Percentiles rank a stretch among this genome's conserved stretches.
Evolutionary conservation across 768 basidiomycete species (phyloP).

Genomic region (Boletus huronensis): DNA sequence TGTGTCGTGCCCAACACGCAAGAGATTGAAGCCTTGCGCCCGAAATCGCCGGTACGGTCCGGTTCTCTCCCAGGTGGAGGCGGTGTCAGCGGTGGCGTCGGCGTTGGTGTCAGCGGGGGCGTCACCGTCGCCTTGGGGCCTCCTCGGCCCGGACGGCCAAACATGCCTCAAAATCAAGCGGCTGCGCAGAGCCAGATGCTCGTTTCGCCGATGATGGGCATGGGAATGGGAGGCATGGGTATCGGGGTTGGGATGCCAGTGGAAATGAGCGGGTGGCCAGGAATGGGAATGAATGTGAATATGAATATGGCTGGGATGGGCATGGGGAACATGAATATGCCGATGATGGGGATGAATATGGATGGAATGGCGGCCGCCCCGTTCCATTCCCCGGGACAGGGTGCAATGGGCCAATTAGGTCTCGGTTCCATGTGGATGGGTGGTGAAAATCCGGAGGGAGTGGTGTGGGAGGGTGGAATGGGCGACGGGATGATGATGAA

Average conservation of each 20-base stretch:
- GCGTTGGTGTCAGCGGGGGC: slow-evolving; percentile 23
- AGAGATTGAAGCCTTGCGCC: slow-evolving; percentile 82
- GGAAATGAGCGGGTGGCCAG: slow-evolving; percentile 33
- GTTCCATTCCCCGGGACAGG: slow-evolving; percentile 23
- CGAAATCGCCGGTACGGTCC: slow-evolving; percentile 73
- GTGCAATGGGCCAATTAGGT: slow-evolving; percentile 22
- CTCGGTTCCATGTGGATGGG: slow-evolving; percentile 36
- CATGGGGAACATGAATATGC: slow-evolving; percentile 37
- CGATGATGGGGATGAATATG: slow-evolving; percentile 42
- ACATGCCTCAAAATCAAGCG: slow-evolving; percentile 14
- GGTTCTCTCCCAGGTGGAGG: slow-evolving; percentile 28
- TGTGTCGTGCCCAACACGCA: slow-evolving; percentile 66
- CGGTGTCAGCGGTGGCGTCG: slow-evolving; percentile 22
- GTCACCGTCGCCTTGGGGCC: slow-evolving; percentile 16
- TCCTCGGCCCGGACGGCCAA: slow-evolving; percentile 14
- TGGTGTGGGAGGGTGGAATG: slow-evolving; percentile 39
- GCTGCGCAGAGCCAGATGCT: slow-evolving; percentile 27
- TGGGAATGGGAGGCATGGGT: slow-evolving; percentile 41
- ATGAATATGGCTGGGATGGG: slow-evolving; percentile 40
- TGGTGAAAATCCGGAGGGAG: slow-evolving; percentile 28
- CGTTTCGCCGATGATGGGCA: slow-evolving; percentile 42
- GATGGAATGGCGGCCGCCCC: slow-evolving; percentile 28
- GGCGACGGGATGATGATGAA: slow-evolving; percentile 44
- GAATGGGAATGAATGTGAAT: slow-evolving; percentile 37
- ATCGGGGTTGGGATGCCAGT: slow-evolving; percentile 37